Evolutionary conservation across 768 basidiomycete genomes (phyloP), one percentile per base, ranked within the genome.

Genomic region (Lyophyllum semitale): DNA sequence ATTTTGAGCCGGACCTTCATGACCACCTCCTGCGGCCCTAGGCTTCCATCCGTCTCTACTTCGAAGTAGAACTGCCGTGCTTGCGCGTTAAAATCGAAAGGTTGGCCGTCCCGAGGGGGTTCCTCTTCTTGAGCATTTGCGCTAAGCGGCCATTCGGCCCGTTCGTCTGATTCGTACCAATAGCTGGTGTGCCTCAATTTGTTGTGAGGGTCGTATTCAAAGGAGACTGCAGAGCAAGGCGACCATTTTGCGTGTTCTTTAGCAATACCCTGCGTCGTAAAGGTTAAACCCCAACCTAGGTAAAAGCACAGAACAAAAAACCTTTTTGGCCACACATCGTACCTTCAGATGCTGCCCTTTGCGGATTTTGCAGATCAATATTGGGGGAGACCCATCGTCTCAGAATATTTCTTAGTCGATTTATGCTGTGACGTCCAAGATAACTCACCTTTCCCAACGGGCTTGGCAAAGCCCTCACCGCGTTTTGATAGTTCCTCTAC

Each of bases 231-330:
- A 1, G 94, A 91, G 57, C 95, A 91, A 12, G 97, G 96, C 0
- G 94, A 96, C 93, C 96, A 99, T 74, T 99, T 99, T 12, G 97
- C 95, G 67, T 99, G 97, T 69, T 97, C 94, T 77, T 98, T 98
- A 3, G 96, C 94, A 56, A 97, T 88, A 38, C 96, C 96, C 96
- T 98, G 64, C 18, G 44, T 59, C 25, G 49, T 41, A 41, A 30
- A 54, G 20, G 27, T 53, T 51, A 41, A 53, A 51, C 26, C 32
- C 8, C 32, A 23, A 18, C 27, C 25, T 15, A 22, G 23, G 23
- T 45, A 30, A 17, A 17, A 33, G 29, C 46, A 33, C 40, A 52
- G 23, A 4, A 11, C 38, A 9, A 59, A 76, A n/a, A 50, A 92
- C 95, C 84, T 97, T 98, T 73, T 95, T 94, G 4, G 95, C 97